These are phyloP conservation scores for Fusarium pilosicola DNA, from an alignment of 2,329 filamentous ascomycete species.

Conservation along the genomic window DNA sequence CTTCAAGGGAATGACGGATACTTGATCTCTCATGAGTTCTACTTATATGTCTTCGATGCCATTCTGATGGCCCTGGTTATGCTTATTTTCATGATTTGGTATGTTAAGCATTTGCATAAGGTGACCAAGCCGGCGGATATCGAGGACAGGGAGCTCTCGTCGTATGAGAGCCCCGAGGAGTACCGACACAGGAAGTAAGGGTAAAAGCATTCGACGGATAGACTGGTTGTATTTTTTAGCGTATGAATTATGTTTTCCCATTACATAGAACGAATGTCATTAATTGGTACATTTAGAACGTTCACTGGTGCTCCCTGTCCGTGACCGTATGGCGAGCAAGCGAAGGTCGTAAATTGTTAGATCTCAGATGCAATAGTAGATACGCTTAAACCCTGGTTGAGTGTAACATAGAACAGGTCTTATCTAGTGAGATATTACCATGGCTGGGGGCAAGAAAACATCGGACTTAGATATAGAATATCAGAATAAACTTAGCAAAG, in stretches of 20 bases:
- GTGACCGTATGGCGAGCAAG: background rate
- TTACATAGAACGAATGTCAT: background rate
- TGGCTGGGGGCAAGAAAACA: too few relatives aligned
- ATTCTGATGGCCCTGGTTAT: slow-evolving; percentile 11
- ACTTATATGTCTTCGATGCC: slow-evolving; percentile 8
- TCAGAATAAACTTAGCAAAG: too few relatives aligned
- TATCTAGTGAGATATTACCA: too few relatives aligned
- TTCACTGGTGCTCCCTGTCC: fast-evolving
- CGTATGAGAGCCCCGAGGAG: background rate
- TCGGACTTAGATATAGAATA: too few relatives aligned
- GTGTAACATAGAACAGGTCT: background rate
- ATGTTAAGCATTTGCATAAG: slow-evolving; percentile 3
- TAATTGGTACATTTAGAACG: fast-evolving
- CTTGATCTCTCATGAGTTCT: slow-evolving; percentile 8
- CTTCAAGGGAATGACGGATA: slow-evolving; percentile 2
- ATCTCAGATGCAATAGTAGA: too few relatives aligned
- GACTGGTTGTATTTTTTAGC: background rate
- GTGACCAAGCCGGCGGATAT: background rate
- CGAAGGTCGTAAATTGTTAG: fast-evolving
- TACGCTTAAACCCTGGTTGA: background rate
- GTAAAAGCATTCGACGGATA: background rate
- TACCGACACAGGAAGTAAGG: background rate
- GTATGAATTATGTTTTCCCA: fast-evolving
- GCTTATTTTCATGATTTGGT: background rate
- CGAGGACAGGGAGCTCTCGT: background rate